These are phyloP conservation scores for Coemansia sp. DNA, from an alignment of 192 early-diverging fungal species.

Conservation along the genomic window DNA sequence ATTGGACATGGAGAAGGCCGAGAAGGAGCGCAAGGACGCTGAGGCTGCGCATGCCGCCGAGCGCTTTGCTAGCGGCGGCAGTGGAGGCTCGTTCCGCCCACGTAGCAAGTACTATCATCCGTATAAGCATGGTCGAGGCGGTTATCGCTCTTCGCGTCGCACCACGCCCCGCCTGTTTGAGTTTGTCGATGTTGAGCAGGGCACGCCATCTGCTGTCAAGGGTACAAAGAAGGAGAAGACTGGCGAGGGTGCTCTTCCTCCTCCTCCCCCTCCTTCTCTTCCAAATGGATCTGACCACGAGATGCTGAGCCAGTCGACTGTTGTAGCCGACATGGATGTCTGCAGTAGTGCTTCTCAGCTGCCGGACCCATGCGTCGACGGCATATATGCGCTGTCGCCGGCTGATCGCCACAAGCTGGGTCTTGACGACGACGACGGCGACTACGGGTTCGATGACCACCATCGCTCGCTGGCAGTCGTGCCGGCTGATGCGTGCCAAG, in stretches of 20 bases:
- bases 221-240: background rate
- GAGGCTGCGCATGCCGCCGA: slow-evolving; percentile 20
- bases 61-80: background rate
- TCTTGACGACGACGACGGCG: slow-evolving; percentile 30
- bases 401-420: slow-evolving; percentile 45
- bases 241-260: background rate
- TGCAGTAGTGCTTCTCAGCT: background rate
- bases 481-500: background rate
- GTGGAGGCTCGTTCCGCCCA: background rate
- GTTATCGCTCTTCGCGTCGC: background rate
- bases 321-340: background rate
- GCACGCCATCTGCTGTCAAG: background rate
- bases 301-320: slow-evolving; percentile 6
- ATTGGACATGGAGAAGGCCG: slow-evolving; percentile 36
- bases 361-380: slow-evolving; percentile 31
- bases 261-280: too few species aligned
- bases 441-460: too few species aligned
- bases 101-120: slow-evolving; percentile 7
- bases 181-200: slow-evolving; percentile 29
- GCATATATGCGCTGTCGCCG: slow-evolving; percentile 43
- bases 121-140: background rate
- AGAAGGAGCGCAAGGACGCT: slow-evolving; percentile 54
- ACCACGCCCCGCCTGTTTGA: slow-evolving; percentile 38
- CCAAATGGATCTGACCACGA: slow-evolving; percentile 6
- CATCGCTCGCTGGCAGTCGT: slow-evolving; percentile 10